These are phyloP conservation scores for Aspergillus calidoustus DNA, from an alignment of 2,329 filamentous ascomycete genomes.

Conservation along the genomic window DNA sequence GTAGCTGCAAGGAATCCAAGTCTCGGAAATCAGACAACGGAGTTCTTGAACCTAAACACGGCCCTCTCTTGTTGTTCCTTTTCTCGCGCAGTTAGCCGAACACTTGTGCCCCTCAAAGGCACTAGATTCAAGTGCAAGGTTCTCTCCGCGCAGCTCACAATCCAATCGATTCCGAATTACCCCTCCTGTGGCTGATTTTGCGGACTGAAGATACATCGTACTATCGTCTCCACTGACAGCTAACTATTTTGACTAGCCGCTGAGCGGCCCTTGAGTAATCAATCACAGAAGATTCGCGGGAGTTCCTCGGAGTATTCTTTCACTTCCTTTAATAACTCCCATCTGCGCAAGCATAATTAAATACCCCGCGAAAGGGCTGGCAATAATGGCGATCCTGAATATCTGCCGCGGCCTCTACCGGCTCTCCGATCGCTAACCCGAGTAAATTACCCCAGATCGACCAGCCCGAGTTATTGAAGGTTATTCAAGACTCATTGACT, in stretches of 20 bases:
- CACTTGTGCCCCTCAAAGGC: background rate
- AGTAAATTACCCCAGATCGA: conserved; percentile 27
- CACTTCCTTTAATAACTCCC: background rate
- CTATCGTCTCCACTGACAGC: background rate
- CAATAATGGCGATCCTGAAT: background rate
- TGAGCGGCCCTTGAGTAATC: background rate
- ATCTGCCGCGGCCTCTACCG: background rate
- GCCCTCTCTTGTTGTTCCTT: background rate
- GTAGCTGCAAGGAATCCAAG: conserved; percentile 21
- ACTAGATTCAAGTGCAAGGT: background rate
- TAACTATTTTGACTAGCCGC: background rate
- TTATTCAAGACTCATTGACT: background rate
- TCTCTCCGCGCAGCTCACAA: background rate
- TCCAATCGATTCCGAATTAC: conserved; percentile 8
- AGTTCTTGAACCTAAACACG: background rate
- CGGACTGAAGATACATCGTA: background rate
- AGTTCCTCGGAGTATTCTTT: background rate
- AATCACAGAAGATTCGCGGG: background rate
- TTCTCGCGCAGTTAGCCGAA: background rate
- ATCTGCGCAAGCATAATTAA: background rate
- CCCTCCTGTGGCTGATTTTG: conserved; percentile 21
- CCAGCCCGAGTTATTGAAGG: conserved; percentile 12
- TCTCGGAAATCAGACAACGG: conserved; percentile 5
- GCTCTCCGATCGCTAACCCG: background rate
- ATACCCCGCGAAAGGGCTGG: background rate